Conservation (phyloP, 176 grass and related monocot species). For the Paspalum notatum region DNA sequence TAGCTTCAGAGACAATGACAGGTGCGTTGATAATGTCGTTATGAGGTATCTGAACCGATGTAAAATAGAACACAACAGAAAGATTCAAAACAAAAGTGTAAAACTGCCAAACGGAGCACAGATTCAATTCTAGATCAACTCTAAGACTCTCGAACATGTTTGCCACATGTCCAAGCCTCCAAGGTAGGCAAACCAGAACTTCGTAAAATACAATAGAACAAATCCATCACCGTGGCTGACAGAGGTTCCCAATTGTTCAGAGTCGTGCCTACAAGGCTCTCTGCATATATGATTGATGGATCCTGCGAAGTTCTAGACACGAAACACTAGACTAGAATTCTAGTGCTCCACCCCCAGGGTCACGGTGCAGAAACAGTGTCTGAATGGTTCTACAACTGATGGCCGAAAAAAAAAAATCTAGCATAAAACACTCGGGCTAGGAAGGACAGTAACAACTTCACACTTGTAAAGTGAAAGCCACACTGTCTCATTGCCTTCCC, state of each 20-base stretch:
- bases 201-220: background rate
- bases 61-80: background rate
- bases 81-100: background rate
- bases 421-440: constrained; percentile 15
- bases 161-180: background rate
- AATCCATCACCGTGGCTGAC: background rate
- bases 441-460: constrained; percentile 26
- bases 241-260: background rate
- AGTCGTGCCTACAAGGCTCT: background rate
- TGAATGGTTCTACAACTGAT: constrained; percentile 3
- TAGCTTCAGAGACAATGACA: too few species aligned
- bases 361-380: constrained; percentile 10
- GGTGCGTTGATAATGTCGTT: too few species aligned
- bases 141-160: background rate
- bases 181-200: background rate
- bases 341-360: background rate
- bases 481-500: background rate
- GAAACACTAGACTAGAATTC: background rate
- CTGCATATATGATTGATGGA: background rate
- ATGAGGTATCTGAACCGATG: too few species aligned
- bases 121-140: background rate
- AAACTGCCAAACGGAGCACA: background rate
- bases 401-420: background rate
- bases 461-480: background rate
- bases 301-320: background rate